phyloP scores from a whole-genome alignment of 169 alveolate genomes.

The Cryptosporidium sp. region DNA sequence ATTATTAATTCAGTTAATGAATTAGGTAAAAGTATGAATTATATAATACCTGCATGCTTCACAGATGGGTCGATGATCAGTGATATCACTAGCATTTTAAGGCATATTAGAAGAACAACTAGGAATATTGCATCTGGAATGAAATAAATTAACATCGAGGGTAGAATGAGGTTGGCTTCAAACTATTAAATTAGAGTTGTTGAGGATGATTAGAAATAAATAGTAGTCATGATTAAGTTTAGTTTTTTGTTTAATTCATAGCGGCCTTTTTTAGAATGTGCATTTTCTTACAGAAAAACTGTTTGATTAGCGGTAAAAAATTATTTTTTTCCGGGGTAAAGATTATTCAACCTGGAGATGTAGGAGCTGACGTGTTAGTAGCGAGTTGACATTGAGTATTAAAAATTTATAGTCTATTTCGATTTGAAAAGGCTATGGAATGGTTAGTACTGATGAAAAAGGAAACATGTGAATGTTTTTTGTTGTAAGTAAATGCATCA shows the following conservation, averaged over 20 bases:
- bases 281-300: too few species aligned
- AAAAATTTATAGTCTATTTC: not conserved
- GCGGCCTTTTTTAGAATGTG: not conserved
- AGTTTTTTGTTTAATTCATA: not conserved
- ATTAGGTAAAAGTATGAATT: not conserved
- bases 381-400: conserved; percentile 9
- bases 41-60: not conserved
- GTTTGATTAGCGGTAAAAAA: not conserved
- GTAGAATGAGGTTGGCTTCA: not conserved
- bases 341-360: conserved; percentile 18
- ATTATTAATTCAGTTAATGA: not conserved
- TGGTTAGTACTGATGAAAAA: not conserved
- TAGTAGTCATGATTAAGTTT: not conserved
- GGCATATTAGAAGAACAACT: conserved; percentile 46
- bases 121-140: conserved; percentile 28
- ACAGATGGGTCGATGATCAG: conserved; percentile 12
- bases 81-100: conserved; percentile 38
- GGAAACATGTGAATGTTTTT: too few species aligned
- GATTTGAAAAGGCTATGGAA: conserved; percentile 8
- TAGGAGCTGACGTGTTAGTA: not conserved
- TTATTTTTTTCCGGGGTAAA: conserved; percentile 17
- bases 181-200: not conserved
- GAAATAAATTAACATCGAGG: not conserved
- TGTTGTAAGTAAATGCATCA: not conserved
- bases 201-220: not conserved